These are phyloP conservation scores for Termitomyces eurrhizus DNA, from an alignment of 768 basidiomycete species.

Conservation along the genomic window DNA sequence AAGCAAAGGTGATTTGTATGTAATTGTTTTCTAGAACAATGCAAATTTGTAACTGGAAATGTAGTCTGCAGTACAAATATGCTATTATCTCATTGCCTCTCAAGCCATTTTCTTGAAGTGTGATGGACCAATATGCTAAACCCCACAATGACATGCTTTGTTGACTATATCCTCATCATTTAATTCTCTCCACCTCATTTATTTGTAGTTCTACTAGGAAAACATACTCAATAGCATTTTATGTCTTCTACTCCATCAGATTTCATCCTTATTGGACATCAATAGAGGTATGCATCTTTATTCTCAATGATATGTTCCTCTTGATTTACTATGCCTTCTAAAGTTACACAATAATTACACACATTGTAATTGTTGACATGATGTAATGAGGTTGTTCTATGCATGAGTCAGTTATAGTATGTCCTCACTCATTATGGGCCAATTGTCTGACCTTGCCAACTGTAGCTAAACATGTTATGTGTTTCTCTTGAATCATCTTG, in stretches of 20 bases:
- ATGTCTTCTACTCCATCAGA: not conserved
- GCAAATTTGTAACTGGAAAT: not conserved
- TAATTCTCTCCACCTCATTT: not conserved
- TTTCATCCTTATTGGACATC: not conserved
- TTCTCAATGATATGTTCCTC: not conserved
- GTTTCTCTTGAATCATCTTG: not conserved
- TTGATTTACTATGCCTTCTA: not conserved
- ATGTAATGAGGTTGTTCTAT: not conserved
- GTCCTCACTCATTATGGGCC: not conserved
- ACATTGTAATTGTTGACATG: not conserved
- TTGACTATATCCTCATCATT: not conserved
- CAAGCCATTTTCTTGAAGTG: not conserved
- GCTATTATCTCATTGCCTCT: not conserved
- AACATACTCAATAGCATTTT: not conserved
- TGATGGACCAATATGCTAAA: not conserved
- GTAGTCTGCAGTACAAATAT: not conserved
- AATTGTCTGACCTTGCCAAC: not conserved
- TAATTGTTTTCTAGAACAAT: not conserved
- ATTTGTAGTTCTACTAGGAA: not conserved
- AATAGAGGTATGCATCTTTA: not conserved
- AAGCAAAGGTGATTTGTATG: not conserved
- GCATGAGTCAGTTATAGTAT: not conserved
- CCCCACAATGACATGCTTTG: not conserved
- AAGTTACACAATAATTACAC: not conserved
- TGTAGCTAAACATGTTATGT: not conserved